phyloP scores from a whole-genome alignment of 1,139 yeast species.

The Blastobotrys buckinghamii region DNA sequence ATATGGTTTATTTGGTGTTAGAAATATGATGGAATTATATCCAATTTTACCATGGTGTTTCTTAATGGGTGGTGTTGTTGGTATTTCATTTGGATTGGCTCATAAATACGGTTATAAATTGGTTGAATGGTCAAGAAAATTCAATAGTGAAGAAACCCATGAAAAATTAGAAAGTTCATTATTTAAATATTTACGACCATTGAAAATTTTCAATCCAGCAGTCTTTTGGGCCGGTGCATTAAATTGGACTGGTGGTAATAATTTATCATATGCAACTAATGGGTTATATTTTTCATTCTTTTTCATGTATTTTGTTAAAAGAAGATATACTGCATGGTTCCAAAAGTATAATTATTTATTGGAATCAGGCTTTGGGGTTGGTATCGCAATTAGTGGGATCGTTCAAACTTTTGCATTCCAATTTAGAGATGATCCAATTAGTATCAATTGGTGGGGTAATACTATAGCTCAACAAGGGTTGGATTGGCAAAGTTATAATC shows the following conservation, averaged over 20 bases:
- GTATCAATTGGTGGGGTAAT: slow-evolving; percentile 55
- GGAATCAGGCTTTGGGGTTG: slow-evolving; percentile 50
- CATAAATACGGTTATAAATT: not conserved
- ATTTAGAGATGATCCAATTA: slow-evolving; percentile 31
- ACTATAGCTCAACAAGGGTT: slow-evolving; percentile 38
- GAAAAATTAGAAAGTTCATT: not conserved
- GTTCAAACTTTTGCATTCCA: slow-evolving; percentile 51
- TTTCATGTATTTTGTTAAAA: slow-evolving; percentile 13
- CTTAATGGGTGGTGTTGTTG: slow-evolving; percentile 33
- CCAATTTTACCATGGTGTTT: slow-evolving; percentile 43
- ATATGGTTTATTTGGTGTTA: slow-evolving; percentile 64
- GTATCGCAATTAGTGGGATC: slow-evolving; percentile 50
- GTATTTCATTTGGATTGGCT: not conserved
- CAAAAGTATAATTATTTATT: slow-evolving; percentile 57
- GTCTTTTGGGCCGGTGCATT: slow-evolving; percentile 7
- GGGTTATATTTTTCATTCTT: slow-evolving; percentile 5
- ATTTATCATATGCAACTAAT: slow-evolving; percentile 3
- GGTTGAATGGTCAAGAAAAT: not conserved
- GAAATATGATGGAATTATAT: slow-evolving; percentile 45
- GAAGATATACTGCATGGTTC: slow-evolving; percentile 44
- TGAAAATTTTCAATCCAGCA: slow-evolving; percentile 5
- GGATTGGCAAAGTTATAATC: slow-evolving; percentile 3
- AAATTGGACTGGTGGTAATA: slow-evolving; percentile 7
- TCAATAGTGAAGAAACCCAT: not conserved
- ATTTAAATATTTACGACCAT: not conserved